Percentiles rank a stretch among this genome's conserved stretches.
Conservation (phyloP, 345 rosid species). For the Corchorus capsularis region DNA sequence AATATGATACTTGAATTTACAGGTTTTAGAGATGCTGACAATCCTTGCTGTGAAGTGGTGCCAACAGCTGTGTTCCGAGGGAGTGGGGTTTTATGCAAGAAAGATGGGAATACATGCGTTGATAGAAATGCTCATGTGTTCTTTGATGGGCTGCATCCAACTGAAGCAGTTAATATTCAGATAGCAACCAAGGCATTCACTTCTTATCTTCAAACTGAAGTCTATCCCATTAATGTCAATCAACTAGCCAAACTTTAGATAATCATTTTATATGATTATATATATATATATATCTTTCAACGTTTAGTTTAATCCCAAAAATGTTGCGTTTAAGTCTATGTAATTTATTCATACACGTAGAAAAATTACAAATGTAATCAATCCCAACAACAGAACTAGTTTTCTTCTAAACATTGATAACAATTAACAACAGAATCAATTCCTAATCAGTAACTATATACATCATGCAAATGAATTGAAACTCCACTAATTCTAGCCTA, state of each 20-base stretch:
- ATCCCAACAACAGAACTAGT: too few species aligned
- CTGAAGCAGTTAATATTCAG: conserved; percentile 53
- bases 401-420: too few species aligned
- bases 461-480: too few species aligned
- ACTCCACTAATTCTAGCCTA: too few species aligned
- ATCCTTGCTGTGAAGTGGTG: conserved; percentile 43
- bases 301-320: not conserved
- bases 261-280: not conserved
- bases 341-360: too few species aligned
- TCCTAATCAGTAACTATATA: too few species aligned
- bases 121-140: conserved; percentile 40
- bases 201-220: conserved; percentile 35
- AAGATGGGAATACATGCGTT: conserved; percentile 30
- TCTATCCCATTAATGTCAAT: conserved; percentile 49
- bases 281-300: not conserved
- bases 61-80: conserved; percentile 29
- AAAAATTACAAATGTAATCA: too few species aligned
- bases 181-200: conserved; percentile 49
- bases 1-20: not conserved
- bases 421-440: too few species aligned
- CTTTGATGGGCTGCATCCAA: conserved; percentile 66
- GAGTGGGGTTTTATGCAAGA: conserved; percentile 42
- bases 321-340: too few species aligned
- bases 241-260: conserved; percentile 30
- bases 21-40: conserved; percentile 36